phyloP scores from a whole-genome alignment of 441 rosid species.

The Erodium texanum region DNA sequence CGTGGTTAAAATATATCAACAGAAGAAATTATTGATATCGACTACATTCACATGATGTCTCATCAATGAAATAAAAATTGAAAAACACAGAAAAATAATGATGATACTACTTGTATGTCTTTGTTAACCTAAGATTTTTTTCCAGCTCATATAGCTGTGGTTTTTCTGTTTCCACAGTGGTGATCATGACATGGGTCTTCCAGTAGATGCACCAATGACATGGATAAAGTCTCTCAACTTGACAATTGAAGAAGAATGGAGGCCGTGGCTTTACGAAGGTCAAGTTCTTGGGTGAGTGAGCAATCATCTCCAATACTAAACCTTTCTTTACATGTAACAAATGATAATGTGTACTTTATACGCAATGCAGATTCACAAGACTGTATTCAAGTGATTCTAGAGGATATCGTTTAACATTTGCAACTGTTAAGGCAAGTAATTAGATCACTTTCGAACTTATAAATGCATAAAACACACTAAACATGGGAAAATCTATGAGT shows the following conservation, averaged over 20 bases:
- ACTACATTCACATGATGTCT: too few relatives aligned
- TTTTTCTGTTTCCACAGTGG: constrained; percentile 12
- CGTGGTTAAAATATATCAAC: too few relatives aligned
- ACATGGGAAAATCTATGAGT: too few relatives aligned
- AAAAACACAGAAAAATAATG: too few relatives aligned
- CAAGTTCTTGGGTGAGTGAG: constrained; percentile 25
- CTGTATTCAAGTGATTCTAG: background rate
- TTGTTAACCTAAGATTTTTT: too few relatives aligned
- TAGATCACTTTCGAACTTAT: background rate
- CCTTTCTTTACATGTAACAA: background rate
- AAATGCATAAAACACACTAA: background rate
- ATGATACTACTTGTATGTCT: too few relatives aligned
- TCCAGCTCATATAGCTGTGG: background rate
- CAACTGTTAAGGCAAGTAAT: background rate
- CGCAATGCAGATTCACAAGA: background rate
- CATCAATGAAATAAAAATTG: too few relatives aligned
- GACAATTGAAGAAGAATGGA: constrained; percentile 18
- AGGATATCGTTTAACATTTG: background rate
- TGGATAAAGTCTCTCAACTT: constrained; percentile 20
- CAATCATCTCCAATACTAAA: background rate
- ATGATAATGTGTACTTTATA: background rate
- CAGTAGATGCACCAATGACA: constrained; percentile 15
- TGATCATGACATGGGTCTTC: constrained; percentile 27
- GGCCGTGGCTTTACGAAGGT: constrained; percentile 24
- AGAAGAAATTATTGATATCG: too few relatives aligned